phyloP scores from a whole-genome alignment of 306 rosid species.

The Leucaena leucocephala region DNA sequence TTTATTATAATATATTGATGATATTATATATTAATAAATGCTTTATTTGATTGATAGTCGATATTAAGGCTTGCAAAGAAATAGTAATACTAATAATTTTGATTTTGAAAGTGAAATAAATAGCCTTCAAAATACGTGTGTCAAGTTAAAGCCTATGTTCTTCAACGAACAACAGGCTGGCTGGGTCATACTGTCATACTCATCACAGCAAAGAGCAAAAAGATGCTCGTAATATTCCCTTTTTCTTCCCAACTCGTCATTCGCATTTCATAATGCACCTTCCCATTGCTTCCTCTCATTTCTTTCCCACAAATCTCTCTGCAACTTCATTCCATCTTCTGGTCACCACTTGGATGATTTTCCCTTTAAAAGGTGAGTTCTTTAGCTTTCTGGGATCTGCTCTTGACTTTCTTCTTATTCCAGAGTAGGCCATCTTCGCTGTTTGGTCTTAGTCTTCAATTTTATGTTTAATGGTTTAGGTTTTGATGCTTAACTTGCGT shows the following conservation, averaged over 20 bases:
- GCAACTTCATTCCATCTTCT: conserved; percentile 26
- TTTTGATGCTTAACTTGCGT: conserved; percentile 30
- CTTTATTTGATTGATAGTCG: not conserved
- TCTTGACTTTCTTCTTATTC: conserved; percentile 5
- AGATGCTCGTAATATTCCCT: conserved; percentile 53
- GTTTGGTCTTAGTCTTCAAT: conserved; percentile 20
- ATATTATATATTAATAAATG: not conserved
- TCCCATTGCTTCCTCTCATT: not conserved
- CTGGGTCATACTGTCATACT: not conserved
- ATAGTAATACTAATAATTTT: too few species aligned
- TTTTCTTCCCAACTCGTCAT: conserved; percentile 20
- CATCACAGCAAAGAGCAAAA: not conserved
- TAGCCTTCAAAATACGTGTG: too few species aligned
- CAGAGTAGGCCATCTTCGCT: not conserved
- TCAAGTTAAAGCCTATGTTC: not conserved
- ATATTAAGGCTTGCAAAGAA: too few species aligned
- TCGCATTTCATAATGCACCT: conserved; percentile 7
- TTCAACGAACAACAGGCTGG: not conserved
- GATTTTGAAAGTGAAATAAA: not conserved
- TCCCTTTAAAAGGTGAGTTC: conserved; percentile 26
- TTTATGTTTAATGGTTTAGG: conserved; percentile 26
- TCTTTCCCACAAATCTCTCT: conserved; percentile 22
- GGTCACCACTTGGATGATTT: conserved; percentile 14
- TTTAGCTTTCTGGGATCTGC: conserved; percentile 14
- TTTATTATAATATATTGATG: not conserved